These are phyloP conservation scores for Periconia sp. DNA, from an alignment of 2,329 filamentous ascomycete species.

Conservation along the genomic window DNA sequence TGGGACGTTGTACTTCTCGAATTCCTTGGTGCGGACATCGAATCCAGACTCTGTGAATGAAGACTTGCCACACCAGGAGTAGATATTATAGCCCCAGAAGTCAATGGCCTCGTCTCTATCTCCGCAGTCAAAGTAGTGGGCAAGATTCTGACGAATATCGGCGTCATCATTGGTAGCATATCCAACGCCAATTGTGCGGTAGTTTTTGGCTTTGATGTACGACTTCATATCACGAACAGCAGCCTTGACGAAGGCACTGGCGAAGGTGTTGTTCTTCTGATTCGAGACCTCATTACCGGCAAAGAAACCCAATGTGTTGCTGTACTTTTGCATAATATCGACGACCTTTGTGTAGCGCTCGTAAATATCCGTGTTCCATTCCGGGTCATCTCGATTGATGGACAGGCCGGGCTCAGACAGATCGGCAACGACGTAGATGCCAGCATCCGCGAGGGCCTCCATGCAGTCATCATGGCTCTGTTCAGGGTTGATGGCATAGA, in stretches of 20 bases:
- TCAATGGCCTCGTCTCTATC: constrained; percentile 71
- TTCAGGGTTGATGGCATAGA: constrained; percentile 87
- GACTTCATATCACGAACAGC: constrained; percentile 95
- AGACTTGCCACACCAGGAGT: constrained; percentile 96
- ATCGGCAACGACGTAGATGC: constrained; percentile 96
- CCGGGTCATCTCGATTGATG: constrained; percentile 80
- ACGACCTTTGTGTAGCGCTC: constrained; percentile 83
- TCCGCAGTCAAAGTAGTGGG: constrained; percentile 95
- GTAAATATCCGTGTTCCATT: constrained; percentile 81
- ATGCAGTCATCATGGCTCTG: constrained; percentile 84
- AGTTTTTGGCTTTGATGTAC: constrained; percentile 82
- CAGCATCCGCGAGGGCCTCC: constrained; percentile 77
- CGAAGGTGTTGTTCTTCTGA: constrained; percentile 82
- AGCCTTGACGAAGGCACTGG: constrained; percentile 95
- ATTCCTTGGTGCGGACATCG: constrained; percentile 82
- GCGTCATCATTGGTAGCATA: constrained; percentile 96
- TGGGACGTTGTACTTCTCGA: constrained; percentile 86
- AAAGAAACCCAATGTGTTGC: constrained; percentile 96
- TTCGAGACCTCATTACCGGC: constrained; percentile 98
- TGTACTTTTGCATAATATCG: constrained; percentile 80
- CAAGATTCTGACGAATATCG: constrained; percentile 77
- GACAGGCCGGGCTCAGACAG: constrained; percentile 77
- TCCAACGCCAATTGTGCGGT: constrained; percentile 83
- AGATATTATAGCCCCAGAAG: constrained; percentile 99
- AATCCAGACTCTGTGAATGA: constrained; percentile 79